Evolutionary conservation across 2,329 filamentous ascomycete species (phyloP).

Genomic region (Diaporthe longicolla): DNA sequence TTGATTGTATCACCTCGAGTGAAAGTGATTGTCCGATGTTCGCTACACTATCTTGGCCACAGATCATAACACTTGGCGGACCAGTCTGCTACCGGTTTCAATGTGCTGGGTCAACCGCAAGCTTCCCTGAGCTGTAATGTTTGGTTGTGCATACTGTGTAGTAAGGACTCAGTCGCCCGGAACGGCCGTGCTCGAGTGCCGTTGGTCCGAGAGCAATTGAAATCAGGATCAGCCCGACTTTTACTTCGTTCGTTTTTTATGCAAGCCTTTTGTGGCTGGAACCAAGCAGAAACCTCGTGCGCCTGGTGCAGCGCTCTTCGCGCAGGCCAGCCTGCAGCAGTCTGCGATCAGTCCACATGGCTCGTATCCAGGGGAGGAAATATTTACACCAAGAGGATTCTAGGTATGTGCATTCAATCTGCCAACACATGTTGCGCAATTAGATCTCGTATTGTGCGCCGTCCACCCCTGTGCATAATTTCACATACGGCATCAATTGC

Average conservation of each 20-base stretch:
- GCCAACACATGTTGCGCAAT: not conserved
- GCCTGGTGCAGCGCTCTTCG: too few species aligned
- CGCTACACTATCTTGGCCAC: conserved; percentile 2
- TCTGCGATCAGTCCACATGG: not conserved
- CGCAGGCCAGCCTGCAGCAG: not conserved
- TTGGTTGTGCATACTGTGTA: not conserved
- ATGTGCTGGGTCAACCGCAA: conserved; percentile 21
- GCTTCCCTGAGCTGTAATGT: not conserved
- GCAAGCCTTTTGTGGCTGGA: not conserved
- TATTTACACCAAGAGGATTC: too few species aligned
- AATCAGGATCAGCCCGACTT: not conserved
- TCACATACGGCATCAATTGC: too few species aligned
- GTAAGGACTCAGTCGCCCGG: conserved; percentile 1
- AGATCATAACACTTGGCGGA: conserved; percentile 17
- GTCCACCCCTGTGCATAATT: not conserved
- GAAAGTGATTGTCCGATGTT: conserved; percentile 24
- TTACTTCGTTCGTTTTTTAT: not conserved
- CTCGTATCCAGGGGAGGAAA: not conserved
- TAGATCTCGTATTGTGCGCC: not conserved
- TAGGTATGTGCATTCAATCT: not conserved
- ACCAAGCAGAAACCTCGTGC: not conserved
- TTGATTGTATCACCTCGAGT: conserved; percentile 4
- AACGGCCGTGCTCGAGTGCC: conserved; percentile 3
- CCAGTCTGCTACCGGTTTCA: conserved; percentile 26
- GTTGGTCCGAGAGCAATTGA: conserved; percentile 6